Base-by-base conservation (phyloP, 2,329 filamentous ascomycete genomes). In the Westerdykella sp. region DNA sequence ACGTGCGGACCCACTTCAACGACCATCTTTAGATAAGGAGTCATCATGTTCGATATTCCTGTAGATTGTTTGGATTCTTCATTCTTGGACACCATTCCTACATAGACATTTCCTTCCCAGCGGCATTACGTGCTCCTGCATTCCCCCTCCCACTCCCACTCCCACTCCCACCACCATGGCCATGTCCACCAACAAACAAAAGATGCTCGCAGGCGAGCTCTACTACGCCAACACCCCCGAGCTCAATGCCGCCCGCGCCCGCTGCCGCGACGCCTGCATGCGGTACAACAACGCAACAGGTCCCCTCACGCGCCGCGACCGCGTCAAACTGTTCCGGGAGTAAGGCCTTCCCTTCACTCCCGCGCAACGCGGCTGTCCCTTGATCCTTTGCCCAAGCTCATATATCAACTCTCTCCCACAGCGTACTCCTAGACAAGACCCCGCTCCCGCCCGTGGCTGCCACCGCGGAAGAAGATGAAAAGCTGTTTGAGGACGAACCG, bases 221-320 rank as follows among this genome's bases (percentile, higher is more conserved):
- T 90, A 88, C 65, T 77, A 81, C 54, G 80, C 84, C 34, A 90
- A 90, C 58, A 78, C 79, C 1, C 83, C 85, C 0, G 77, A 84
- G 28, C 79, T 93, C 4, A 67, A 78, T 2, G 79, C 75, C 1
- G 81, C 76, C 32, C 78, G 87, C 14, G 68, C 70, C n/a, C 74
- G 80, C 12, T 87, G 83, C 63, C 73, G 73, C 34, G 65, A 70
- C 25, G 84, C 85, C 0, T 80, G 76, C 54, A 64, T 73, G 16
- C 72, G 72, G 18, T 88, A 81, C 69, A 90, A 88, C 65, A 73
- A 71, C 38, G 75, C 78, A 1, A 76, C 75, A 0, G 75, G 83
- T 5, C 11, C 7, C 4, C 73, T 78, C 5, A 65, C 78, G 2
- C 76, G 86, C 34, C 74, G 87, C 44, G 71, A 73, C 28, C 70